Evolutionary conservation across 495 filamentous ascomycete species (phyloP), one percentile per base, ranked within the genome.

Genomic region (Penicillium diatomitis): DNA sequence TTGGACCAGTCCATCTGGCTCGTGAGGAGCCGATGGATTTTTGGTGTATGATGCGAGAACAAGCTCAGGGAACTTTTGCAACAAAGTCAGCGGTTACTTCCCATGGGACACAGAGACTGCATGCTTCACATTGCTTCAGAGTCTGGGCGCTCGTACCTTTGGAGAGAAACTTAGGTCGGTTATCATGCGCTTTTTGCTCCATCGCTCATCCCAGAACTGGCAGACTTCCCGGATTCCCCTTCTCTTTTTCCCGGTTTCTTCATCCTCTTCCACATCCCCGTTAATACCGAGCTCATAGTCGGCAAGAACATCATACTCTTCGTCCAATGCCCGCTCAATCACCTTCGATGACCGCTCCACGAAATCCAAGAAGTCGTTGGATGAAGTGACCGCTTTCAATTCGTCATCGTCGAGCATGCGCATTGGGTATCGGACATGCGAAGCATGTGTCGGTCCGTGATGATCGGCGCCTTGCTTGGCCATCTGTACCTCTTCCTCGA

Each of bases 141-240:
- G 28, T 8, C 31, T 3, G n/a, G 39, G 7, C 11, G 38, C 10
- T 55, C 61, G 61, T 51, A 85, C 83, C 80, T 94, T 96, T 11
- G 88, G 86, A 29, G 90, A 96, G 62, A 96, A 97, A 67, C 86
- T 83, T 41, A 97, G 75, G 57, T 88, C 86, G 60, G 83, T 95
- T 59, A 97, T 83, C 87, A 96, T 95, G 51, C 94, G 82, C 68
- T 95, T 96, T 69, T 89, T 92, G 62, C 90, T 95, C 90, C 90
- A 96, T 61, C 88, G 73, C 50, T 96, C 90, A 57, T 96, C 88
- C 65, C 85, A 95, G 65, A 97, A 97, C 58, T 96, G 90, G 10
- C 81, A 84, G 34, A 95, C 69, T 64, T 99, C 90, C 60, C 83
- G 86, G 50, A 97, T 83, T 34, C 85, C 78, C 56, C 88, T 79